Percentiles rank a stretch among this genome's conserved stretches.
These are phyloP conservation scores for Glycine latifolia DNA, from an alignment of 306 rosid genomes.

Conservation along the genomic window DNA sequence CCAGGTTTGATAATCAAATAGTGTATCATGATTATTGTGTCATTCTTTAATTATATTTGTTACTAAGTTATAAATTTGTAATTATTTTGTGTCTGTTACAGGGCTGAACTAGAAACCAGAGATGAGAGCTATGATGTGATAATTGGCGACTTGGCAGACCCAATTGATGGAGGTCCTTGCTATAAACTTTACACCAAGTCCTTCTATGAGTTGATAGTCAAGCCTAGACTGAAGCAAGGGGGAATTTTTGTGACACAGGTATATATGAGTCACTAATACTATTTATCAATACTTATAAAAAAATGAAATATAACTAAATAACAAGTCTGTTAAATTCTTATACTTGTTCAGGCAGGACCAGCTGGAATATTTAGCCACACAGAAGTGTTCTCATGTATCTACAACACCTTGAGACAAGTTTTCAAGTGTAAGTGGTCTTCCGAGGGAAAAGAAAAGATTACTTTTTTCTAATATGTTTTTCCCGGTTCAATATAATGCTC, in stretches of 20 bases:
- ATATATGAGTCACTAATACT: background rate
- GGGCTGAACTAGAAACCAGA: slow-evolving; percentile 80
- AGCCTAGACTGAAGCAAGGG: slow-evolving; percentile 78
- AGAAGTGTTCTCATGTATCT: slow-evolving; percentile 93
- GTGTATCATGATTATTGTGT: background rate
- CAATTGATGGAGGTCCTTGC: slow-evolving; percentile 97
- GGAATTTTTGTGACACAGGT: slow-evolving; percentile 98
- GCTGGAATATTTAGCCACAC: slow-evolving; percentile 98
- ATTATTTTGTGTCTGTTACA: slow-evolving; percentile 41
- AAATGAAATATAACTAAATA: slow-evolving; percentile 1
- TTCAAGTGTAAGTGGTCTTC: slow-evolving; percentile 75
- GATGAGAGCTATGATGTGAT: slow-evolving; percentile 79
- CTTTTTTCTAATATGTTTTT: background rate
- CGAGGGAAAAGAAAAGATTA: background rate
- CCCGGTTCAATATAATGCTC: background rate
- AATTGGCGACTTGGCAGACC: slow-evolving; percentile 94
- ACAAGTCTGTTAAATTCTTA: slow-evolving; percentile 18
- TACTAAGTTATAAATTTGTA: background rate
- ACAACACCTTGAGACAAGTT: slow-evolving; percentile 88
- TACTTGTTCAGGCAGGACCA: slow-evolving; percentile 81
- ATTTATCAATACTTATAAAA: background rate
- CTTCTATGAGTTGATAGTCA: slow-evolving; percentile 84
- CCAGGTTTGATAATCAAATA: slow-evolving; percentile 58
- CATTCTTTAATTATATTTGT: background rate
- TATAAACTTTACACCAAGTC: slow-evolving; percentile 96